These are phyloP conservation scores for Cryptococcus amylolentus DNA, from an alignment of 1,284 basidiomycete genomes.

Conservation along the genomic window DNA sequence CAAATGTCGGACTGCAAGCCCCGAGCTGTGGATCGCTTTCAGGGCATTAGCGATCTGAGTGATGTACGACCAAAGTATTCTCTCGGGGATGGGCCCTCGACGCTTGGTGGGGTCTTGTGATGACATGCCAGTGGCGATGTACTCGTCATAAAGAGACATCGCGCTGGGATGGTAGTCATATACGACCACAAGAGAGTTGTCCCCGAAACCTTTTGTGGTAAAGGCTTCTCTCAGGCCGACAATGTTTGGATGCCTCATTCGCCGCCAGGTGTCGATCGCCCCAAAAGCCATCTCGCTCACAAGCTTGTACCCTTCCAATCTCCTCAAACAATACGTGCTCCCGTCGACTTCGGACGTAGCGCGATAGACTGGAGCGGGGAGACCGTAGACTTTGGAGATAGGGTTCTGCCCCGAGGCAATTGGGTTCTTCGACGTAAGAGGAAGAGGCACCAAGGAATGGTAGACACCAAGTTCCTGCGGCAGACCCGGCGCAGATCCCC, in stretches of 20 bases:
- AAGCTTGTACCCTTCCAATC: conserved; percentile 85
- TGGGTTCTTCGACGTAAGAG: conserved; percentile 4
- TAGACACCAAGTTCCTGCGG: conserved; percentile 90
- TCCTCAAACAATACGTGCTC: conserved; percentile 68
- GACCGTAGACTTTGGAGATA: conserved; percentile 64
- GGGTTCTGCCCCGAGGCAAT: conserved; percentile 50
- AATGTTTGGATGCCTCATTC: conserved; percentile 81
- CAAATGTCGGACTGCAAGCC: conserved; percentile 76
- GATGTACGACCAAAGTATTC: conserved; percentile 90
- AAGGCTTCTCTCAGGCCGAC: conserved; percentile 87
- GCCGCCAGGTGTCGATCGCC: conserved; percentile 82
- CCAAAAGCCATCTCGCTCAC: conserved; percentile 76
- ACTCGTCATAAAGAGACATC: conserved; percentile 72
- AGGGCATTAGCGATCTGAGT: conserved; percentile 86
- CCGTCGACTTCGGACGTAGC: conserved; percentile 78
- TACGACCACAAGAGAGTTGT: conserved; percentile 87
- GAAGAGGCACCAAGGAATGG: conserved; percentile 75
- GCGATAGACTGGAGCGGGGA: conserved; percentile 73
- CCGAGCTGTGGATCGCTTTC: conserved; percentile 76
- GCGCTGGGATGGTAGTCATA: conserved; percentile 88
- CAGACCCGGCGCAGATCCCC: conserved; percentile 54
- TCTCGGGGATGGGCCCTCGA: conserved; percentile 61
- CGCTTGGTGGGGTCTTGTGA: conserved; percentile 17
- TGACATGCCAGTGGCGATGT: conserved; percentile 46
- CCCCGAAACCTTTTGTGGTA: conserved; percentile 88